Conservation (phyloP, 108 stramenopile species). For the Bacterosira constricta region DNA sequence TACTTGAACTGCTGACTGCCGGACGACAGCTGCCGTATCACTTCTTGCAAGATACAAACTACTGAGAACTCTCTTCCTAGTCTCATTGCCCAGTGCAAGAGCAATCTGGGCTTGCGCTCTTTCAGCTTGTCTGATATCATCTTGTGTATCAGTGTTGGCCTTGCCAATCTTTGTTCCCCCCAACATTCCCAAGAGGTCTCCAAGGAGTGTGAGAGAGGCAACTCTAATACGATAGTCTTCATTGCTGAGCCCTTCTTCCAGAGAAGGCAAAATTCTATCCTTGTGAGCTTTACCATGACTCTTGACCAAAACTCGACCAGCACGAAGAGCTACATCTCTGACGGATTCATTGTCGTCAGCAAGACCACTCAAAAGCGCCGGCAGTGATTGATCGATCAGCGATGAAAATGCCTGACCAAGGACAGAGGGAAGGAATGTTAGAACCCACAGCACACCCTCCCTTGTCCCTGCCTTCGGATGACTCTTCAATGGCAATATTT, state of each 20-base stretch:
- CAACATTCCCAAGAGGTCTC: slow-evolving; percentile 93
- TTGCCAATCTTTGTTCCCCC: slow-evolving; percentile 90
- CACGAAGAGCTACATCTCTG: slow-evolving; percentile 94
- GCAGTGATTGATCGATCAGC: slow-evolving; percentile 87
- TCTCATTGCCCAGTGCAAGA: slow-evolving; percentile 81
- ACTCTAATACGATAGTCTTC: slow-evolving; percentile 95
- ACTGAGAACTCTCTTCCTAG: slow-evolving; percentile 86
- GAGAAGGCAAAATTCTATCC: slow-evolving; percentile 91
- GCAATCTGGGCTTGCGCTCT: slow-evolving; percentile 87
- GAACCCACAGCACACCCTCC: slow-evolving; percentile 98
- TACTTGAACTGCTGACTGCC: slow-evolving; percentile 94
- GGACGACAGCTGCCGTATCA: slow-evolving; percentile 89
- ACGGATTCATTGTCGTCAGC: slow-evolving; percentile 95
- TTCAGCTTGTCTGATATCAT: slow-evolving; percentile 87
- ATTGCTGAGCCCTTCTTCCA: slow-evolving; percentile 90
- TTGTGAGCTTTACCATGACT: slow-evolving; percentile 92
- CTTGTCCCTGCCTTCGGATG: slow-evolving; percentile 90
- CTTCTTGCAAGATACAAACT: slow-evolving; percentile 93
- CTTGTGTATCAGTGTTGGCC: slow-evolving; percentile 88
- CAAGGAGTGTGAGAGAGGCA: slow-evolving; percentile 93
- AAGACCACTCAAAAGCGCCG: slow-evolving; percentile 92
- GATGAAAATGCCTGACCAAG: slow-evolving; percentile 86
- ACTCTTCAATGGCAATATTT: slow-evolving; percentile 87
- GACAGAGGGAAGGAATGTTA: slow-evolving; percentile 96
- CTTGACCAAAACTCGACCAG: slow-evolving; percentile 93